These are phyloP conservation scores for Fusarium nisikadoi DNA, from an alignment of 2,329 filamentous ascomycete genomes.

Conservation along the genomic window DNA sequence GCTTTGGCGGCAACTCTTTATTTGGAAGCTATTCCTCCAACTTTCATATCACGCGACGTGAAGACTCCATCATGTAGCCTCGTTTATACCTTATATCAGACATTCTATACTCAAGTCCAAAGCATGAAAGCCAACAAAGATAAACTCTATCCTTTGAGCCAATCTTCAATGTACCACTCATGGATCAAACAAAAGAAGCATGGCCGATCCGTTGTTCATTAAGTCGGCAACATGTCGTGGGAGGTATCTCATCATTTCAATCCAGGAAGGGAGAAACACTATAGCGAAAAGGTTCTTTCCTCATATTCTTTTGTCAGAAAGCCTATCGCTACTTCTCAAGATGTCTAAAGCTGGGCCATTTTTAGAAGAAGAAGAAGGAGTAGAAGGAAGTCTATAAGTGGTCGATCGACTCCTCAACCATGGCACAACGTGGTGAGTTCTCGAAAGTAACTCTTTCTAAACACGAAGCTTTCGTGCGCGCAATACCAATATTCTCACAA, in stretches of 20 bases:
- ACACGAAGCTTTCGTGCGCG: not conserved
- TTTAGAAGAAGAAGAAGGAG: not conserved
- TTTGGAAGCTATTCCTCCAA: conserved; percentile 65
- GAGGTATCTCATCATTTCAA: not conserved
- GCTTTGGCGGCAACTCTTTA: conserved; percentile 94
- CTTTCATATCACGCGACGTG: too few species aligned
- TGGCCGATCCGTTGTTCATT: too few species aligned
- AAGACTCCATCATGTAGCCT: not conserved
- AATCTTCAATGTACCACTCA: not conserved
- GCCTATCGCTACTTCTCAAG: not conserved
- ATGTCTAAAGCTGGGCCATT: not conserved
- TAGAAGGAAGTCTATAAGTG: not conserved
- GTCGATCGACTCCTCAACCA: not conserved
- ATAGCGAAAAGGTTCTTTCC: not conserved
- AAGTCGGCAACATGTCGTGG: not conserved
- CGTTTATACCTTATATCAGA: not conserved
- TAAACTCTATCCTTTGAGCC: not conserved
- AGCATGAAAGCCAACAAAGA: not conserved
- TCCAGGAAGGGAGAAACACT: not conserved
- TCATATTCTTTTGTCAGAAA: not conserved
- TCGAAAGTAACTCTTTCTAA: not conserved
- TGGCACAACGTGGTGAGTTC: not conserved
- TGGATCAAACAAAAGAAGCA: accelerated
- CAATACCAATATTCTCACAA: not conserved
- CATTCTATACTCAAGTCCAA: not conserved